Evolutionary conservation across 208 protist species (phyloP), one percentile per base, ranked within the genome.

Genomic region (Crithidia bombi): DNA sequence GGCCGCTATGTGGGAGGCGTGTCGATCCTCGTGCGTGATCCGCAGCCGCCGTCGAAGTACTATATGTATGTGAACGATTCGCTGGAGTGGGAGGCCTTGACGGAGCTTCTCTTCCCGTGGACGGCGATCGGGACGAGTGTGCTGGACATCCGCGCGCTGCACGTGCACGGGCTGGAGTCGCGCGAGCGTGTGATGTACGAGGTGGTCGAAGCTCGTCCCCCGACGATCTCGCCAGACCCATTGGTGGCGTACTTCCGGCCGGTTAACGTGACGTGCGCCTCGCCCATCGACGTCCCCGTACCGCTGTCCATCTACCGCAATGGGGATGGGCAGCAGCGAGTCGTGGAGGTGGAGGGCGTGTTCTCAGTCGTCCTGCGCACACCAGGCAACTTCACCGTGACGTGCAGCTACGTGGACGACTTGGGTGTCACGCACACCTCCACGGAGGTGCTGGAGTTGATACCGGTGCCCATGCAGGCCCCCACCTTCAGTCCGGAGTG

Each of bases 1-100:
- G 85, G 85, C 32, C 75, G 73, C 47, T 91, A 82, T 49, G 62
- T 93, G 23, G 88, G 85, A 11, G 85, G 85, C 32, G 70, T 89
- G 28, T 44, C 44, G 17, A 75, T 86, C 17, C 61, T 93, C 43
- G 75, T 93, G 32, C 66, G 44, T 17, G 65, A 77, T 23, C 58
- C 79, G 46, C 68, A 58, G 30, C 52, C 54, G 32, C 49, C 66
- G 46, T 76, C 74, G 23, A 81, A 33, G 28, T 83, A 82, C 64
- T 86, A 73, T 68, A 61, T 76, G 30, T 84, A 75, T 35, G 67
- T 89, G 23, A 90, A 91, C 59, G 69, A 61, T 19, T 70, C 65
- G 3, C 43, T 32, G 0, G 52, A 67, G 26, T 78, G 28, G 65
- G 38, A 70, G 44, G 10, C 55, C 17, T 50, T 85, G 21, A 25